These are phyloP conservation scores for Botrytis porri DNA, from an alignment of 2,329 filamentous ascomycete species.

Conservation along the genomic window DNA sequence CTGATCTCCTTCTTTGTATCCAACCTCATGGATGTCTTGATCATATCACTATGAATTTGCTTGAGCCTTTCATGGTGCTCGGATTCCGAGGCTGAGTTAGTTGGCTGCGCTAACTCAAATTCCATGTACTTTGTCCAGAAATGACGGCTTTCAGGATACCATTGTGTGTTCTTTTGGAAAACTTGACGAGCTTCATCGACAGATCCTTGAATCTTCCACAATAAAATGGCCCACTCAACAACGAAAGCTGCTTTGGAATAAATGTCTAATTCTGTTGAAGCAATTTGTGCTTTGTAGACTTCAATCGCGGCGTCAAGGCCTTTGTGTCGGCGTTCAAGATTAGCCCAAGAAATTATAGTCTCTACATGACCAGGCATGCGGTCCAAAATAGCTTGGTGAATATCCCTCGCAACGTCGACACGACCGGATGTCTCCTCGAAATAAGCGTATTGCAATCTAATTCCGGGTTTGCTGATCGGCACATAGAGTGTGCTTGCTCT, in stretches of 20 bases:
- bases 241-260: constrained; percentile 84
- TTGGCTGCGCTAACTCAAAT: constrained; percentile 85
- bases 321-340: constrained; percentile 77
- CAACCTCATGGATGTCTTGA: constrained; percentile 64
- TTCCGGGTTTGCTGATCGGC: constrained; percentile 77
- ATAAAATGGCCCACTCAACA: constrained; percentile 79
- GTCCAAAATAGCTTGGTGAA: constrained; percentile 77
- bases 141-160: constrained; percentile 77
- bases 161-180: constrained; percentile 77
- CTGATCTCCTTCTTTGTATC: constrained; percentile 71
- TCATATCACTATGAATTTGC: constrained; percentile 73
- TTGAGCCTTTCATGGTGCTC: constrained; percentile 73
- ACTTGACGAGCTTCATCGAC: constrained; percentile 78
- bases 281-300: constrained; percentile 77
- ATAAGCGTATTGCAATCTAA: constrained; percentile 87
- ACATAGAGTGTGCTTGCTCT: constrained; percentile 82
- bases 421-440: constrained; percentile 87
- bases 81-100: constrained; percentile 59
- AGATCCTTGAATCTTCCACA: constrained; percentile 85
- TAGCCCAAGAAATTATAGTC: constrained; percentile 83
- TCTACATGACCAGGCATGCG: constrained; percentile 79
- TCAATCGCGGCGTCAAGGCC: constrained; percentile 82
- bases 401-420: constrained; percentile 74
- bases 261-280: constrained; percentile 66
- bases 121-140: constrained; percentile 90